Base-by-base conservation (phyloP, 2,329 filamentous ascomycete species). In the Zymoseptoria passerinii region DNA sequence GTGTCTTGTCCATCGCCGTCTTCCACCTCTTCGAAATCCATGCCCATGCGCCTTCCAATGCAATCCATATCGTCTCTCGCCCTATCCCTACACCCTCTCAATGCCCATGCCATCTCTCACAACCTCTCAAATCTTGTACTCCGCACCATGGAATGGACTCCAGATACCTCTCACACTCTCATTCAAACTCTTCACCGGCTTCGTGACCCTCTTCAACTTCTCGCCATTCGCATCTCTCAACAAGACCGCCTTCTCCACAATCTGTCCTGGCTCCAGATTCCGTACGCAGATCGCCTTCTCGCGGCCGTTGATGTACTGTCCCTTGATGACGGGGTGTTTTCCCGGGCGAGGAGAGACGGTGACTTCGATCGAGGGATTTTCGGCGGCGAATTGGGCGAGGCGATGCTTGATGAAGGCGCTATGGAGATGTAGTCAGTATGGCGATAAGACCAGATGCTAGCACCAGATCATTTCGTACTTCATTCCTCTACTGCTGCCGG, bases 401-500 rank as follows among this genome's bases (percentile, higher is more conserved):
- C 83, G 79, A 62, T 86, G 80, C 73, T 88, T 87, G 74, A 97
- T 85, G 80, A 96, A 96, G 67, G 84, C 78, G 69, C 90, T 95
- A 68, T 13, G 52, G 10, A 27, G 53, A 9, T 19, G 16, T 27
- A 44, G 40, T 56, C 53, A 52, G 50, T 10, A 9, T 35, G 28
- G 29, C 50, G 48, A 19, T 40, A 8, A 9, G 19, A 23, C 44
- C 44, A 56, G 9, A 51, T 55, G 9, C 50, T 18, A 18, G 3
- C 48, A 60, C 48, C 50, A 18, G 23, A n/a, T 18, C 23, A 18
- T 18, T 7, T 18, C 48, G n/a, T 53, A 94, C 89, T 95, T 94
- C 91, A 97, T 96, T 72, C 94, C 94, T 70, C 80, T 85, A 44
- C 92, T 97, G 74, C 90, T 95, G 63, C 92, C 94, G 58, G 89